Percentiles rank a stretch among this genome's conserved stretches.
phyloP scores from a whole-genome alignment of 371 early-diverging fungal genomes.

The Mucor mucedo region DNA sequence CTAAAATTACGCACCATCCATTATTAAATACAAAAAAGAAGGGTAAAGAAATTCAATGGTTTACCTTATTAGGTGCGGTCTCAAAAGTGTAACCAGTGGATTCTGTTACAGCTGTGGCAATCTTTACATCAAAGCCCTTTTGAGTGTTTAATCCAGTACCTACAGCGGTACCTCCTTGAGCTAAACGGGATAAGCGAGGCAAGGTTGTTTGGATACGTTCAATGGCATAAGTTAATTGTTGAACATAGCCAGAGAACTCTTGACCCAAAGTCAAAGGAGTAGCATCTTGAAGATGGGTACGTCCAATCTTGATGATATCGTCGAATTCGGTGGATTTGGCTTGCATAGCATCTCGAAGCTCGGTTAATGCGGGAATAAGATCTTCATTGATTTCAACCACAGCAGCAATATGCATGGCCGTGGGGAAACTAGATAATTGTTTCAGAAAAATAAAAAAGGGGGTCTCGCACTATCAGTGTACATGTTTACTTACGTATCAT shows the following conservation, averaged over 20 bases:
- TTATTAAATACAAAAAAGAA: no score
- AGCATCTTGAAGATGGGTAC: constrained; percentile 90
- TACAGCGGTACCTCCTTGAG: constrained; percentile 92
- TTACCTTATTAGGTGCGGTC: constrained; percentile 83
- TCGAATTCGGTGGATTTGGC: constrained; percentile 69
- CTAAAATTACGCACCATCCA: constrained; percentile 3
- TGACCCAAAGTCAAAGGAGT: constrained; percentile 88
- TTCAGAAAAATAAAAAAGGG: not conserved
- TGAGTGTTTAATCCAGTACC: constrained; percentile 89
- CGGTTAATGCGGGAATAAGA: constrained; percentile 75
- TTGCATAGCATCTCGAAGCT: constrained; percentile 69
- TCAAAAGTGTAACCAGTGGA: constrained; percentile 77
- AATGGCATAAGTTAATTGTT: constrained; percentile 77
- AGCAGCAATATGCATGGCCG: constrained; percentile 91
- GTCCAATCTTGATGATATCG: constrained; percentile 87
- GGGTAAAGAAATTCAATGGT: no score
- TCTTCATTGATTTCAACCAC: constrained; percentile 71
- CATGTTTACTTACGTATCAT: constrained; percentile 68
- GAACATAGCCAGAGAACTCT: constrained; percentile 89
- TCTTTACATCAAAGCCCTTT: constrained; percentile 75
- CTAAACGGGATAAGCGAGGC: constrained; percentile 77
- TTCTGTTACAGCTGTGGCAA: constrained; percentile 75
- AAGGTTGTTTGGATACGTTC: constrained; percentile 73
- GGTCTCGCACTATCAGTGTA: not conserved
- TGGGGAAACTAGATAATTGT: constrained; percentile 68